A percentile compares a stretch with the other conserved stretches of the same genome.
These are phyloP conservation scores for Pythium sp. DNA, from an alignment of 352 stramenopile species.

Conservation along the genomic window DNA sequence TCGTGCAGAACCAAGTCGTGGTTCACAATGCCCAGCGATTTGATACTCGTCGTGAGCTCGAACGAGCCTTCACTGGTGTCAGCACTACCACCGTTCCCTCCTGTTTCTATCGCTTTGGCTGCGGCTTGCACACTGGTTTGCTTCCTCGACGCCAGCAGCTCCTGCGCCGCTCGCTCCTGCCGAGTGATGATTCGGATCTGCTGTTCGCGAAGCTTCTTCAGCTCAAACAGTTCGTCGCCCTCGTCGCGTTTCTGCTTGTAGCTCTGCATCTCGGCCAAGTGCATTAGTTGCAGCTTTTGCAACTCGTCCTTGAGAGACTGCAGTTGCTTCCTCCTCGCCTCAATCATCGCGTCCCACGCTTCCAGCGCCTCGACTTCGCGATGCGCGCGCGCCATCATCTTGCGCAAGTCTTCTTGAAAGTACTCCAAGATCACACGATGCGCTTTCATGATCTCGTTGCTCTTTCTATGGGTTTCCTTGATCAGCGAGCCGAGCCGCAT, in stretches of 20 bases:
- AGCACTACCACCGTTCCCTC: slow-evolving; percentile 3
- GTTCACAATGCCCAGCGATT: slow-evolving; percentile 71
- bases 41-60: slow-evolving; percentile 40
- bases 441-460: slow-evolving; percentile 34
- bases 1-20: slow-evolving; percentile 67
- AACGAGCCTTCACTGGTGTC: slow-evolving; percentile 10
- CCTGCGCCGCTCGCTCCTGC: slow-evolving; percentile 37
- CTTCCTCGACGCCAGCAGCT: slow-evolving; percentile 35
- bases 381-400: slow-evolving; percentile 48
- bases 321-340: slow-evolving; percentile 54
- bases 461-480: slow-evolving; percentile 36
- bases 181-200: slow-evolving; percentile 49
- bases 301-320: slow-evolving; percentile 59
- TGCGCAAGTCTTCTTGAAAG: slow-evolving; percentile 60
- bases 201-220: slow-evolving; percentile 54
- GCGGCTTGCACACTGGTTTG: slow-evolving; percentile 32
- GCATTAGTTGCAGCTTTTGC: slow-evolving; percentile 44
- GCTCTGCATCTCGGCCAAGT: slow-evolving; percentile 61
- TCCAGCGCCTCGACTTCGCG: slow-evolving; percentile 54
- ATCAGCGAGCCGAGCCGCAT: slow-evolving; percentile 41
- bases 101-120: slow-evolving; percentile 9
- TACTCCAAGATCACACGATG: slow-evolving; percentile 45
- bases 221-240: slow-evolving; percentile 58
- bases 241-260: slow-evolving; percentile 59
- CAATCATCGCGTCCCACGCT: slow-evolving; percentile 68